phyloP scores from a whole-genome alignment of 495 filamentous ascomycete species.

The Ramalina intermedia region DNA sequence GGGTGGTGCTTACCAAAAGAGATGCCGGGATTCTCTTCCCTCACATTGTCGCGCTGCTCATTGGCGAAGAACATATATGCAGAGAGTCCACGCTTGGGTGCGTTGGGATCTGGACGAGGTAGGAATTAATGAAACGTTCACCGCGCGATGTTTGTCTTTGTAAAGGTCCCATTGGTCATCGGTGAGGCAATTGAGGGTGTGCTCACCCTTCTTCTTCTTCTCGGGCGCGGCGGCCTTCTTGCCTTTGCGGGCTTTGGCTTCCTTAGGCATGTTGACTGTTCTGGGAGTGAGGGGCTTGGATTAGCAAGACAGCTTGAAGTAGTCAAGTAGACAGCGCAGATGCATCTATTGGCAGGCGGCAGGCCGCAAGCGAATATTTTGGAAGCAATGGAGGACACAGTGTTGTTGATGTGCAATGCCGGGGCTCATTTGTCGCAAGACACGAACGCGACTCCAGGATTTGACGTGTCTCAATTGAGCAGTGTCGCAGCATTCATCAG shows the following conservation, averaged over 20 bases:
- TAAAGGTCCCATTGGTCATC: neutral
- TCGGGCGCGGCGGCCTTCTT: conserved; percentile 32
- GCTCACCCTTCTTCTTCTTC: conserved; percentile 78
- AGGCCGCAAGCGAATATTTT: neutral
- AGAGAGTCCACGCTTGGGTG: conserved; percentile 96
- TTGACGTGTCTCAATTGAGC: neutral
- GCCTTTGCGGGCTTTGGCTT: conserved; percentile 44
- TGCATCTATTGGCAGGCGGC: neutral
- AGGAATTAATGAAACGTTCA: conserved; percentile 2
- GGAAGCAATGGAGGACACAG: neutral
- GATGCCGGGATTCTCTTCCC: conserved; percentile 96
- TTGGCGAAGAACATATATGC: conserved; percentile 99
- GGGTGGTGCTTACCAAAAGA: conserved; percentile 58
- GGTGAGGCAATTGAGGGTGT: conserved; percentile 1
- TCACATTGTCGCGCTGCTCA: conserved; percentile 93
- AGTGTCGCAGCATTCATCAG: neutral
- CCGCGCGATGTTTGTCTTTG: neutral
- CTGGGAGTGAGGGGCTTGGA: neutral
- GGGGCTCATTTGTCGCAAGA: neutral
- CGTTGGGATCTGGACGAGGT: conserved; percentile 66
- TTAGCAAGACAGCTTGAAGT: conserved; percentile 9
- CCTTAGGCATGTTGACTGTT: conserved; percentile 57
- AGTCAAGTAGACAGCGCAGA: neutral
- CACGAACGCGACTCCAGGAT: neutral
- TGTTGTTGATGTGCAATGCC: conserved; percentile 5